Evolutionary conservation across 768 basidiomycete species (phyloP).

Genomic region (Cystofilobasidium bisporidii): DNA sequence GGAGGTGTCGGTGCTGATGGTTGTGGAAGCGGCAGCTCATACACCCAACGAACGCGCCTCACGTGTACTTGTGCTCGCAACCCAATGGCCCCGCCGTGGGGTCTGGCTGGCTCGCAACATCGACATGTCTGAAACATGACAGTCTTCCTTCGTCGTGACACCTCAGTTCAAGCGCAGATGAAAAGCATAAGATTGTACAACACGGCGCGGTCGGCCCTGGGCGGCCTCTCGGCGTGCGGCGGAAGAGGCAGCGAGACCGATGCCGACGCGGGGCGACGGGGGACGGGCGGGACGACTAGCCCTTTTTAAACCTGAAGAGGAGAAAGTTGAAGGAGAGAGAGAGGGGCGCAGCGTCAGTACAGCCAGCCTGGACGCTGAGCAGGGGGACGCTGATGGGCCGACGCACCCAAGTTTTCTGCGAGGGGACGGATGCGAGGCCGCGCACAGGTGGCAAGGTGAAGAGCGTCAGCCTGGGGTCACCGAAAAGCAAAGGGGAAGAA

Average conservation of each 20-base stretch:
- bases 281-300: constrained; percentile 1
- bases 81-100: no score
- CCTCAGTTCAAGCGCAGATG: no score
- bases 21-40: no score
- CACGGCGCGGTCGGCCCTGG: background rate
- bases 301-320: constrained; percentile 21
- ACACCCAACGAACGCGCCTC: no score
- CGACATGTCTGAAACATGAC: no score
- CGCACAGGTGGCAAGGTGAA: background rate
- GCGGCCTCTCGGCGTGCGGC: background rate
- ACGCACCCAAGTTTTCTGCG: constrained; percentile 24
- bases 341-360: background rate
- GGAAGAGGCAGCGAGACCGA: background rate
- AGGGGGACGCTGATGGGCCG: background rate
- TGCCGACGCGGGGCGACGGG: background rate
- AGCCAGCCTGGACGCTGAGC: no score
- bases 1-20: no score
- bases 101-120: no score
- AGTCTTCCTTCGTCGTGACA: no score
- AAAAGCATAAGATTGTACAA: background rate
- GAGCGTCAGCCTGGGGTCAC: background rate
- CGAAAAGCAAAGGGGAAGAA: background rate
- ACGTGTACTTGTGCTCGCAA: no score
- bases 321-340: background rate
- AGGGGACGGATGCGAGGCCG: background rate